Evolutionary conservation across 129 eudicot species (phyloP).

Genomic region (Rutidosis leptorrhynchoides): DNA sequence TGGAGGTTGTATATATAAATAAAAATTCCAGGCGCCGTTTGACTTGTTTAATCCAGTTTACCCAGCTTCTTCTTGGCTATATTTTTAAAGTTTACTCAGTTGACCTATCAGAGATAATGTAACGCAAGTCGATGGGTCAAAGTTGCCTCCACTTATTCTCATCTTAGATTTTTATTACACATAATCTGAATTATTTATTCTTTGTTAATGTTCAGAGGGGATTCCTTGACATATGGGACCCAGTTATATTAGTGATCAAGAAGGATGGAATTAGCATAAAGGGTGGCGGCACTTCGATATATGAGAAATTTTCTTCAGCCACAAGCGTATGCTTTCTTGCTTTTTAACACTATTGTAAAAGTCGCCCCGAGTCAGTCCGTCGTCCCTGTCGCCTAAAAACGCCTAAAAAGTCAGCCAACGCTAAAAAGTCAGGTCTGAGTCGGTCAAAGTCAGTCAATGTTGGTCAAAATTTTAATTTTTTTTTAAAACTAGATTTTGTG

Average conservation of each 20-base stretch:
- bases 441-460: no score
- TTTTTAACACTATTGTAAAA: no score
- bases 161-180: not conserved
- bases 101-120: no score
- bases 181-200: not conserved
- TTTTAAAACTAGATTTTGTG: no score
- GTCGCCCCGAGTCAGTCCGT: no score
- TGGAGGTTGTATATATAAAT: not conserved
- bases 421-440: no score
- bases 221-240: slow-evolving; percentile 79
- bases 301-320: slow-evolving; percentile 61
- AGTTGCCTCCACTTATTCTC: not conserved
- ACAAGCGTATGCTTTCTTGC: slow-evolving; percentile 51
- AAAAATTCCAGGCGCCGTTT: not conserved
- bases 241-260: slow-evolving; percentile 69
- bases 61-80: not conserved
- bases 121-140: not conserved
- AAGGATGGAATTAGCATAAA: slow-evolving; percentile 80
- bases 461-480: no score
- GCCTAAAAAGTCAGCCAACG: no score
- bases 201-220: slow-evolving; percentile 43
- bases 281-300: slow-evolving; percentile 46
- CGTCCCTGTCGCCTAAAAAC: no score
- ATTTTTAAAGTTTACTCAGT: not conserved
- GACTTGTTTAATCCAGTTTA: not conserved